Evolutionary conservation across 2,329 filamentous ascomycete species (phyloP), one percentile per base, ranked within the genome.

Genomic region (Sclerotinia borealis): DNA sequence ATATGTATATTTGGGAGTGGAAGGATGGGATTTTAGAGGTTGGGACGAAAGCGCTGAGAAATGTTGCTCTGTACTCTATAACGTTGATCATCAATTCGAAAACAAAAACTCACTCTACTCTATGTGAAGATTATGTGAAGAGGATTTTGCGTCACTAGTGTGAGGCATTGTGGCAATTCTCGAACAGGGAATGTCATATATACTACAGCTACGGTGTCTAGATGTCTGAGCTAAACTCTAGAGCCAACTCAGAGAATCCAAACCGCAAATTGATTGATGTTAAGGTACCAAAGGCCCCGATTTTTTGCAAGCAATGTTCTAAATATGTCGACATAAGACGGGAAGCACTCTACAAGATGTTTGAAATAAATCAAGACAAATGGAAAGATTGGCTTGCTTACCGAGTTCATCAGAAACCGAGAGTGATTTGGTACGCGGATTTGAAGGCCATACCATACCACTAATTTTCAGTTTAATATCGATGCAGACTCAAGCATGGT

Each of bases 41-140:
- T 36, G 11, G 52, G n/a, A n/a, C 43, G 41, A 52, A 61, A 55
- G 59, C 43, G 49, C 22, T 22, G 50, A 48, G 45, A 56, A 9
- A 19, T n/a, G 48, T 56, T 55, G 31, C 48, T 45, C 55, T 63
- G 52, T 63, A 63, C 51, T 63, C 31, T 47, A 52, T 59, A 49
- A 50, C 29, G 45, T 51, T 59, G 45, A 63, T 45, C 54, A 51
- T 43, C 55, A 49, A 59, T 49, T 50, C 31, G 19, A 63, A 49
- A 52, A 63, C n/a, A 36, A 43, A 54, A 51, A 59, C 11, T 43
- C 43, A 59, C 41, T 48, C 41, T 31, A 31, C 43, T 50, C 37
- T 27, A 27, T 13, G 43, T n/a, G 10, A 27, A 27, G 37, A 13
- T 34, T 25, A n/a, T 34, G n/a, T 31, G 54, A 25, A 34, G 37